Evolutionary conservation across 345 rosid genomes (phyloP).

Genomic region (Atalantia buxifolia): DNA sequence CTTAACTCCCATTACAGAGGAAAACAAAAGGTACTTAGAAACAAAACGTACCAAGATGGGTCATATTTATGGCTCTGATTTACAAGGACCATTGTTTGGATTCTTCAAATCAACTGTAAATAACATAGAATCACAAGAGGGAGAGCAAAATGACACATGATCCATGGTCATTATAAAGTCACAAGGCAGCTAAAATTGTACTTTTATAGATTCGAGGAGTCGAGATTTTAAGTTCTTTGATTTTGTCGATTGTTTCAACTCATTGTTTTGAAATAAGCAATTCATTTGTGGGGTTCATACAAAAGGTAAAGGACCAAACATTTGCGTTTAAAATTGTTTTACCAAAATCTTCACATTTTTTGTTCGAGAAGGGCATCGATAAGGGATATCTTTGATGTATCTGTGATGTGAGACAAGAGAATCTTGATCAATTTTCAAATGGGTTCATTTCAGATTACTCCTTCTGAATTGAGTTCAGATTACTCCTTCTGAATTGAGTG

Average conservation of each 20-base stretch:
- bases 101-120: conserved; percentile 25
- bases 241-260: background rate
- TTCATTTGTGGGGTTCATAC: background rate
- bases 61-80: conserved; percentile 75
- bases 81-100: conserved; percentile 41
- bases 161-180: background rate
- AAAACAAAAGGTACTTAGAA: conserved; percentile 79
- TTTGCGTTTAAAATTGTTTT: too few species aligned
- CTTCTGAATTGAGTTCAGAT: accelerated
- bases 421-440: too few species aligned
- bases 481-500: accelerated
- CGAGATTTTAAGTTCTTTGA: conserved; percentile 2
- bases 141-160: conserved; percentile 1
- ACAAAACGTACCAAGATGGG: conserved; percentile 84
- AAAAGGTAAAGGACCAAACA: background rate
- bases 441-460: too few species aligned
- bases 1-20: conserved; percentile 75
- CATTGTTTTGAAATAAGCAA: background rate
- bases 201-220: background rate
- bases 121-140: conserved; percentile 13
- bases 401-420: too few species aligned
- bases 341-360: background rate
- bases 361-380: background rate
- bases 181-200: background rate
- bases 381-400: background rate